Evolutionary conservation across 306 rosid species (phyloP), one percentile per base, ranked within the genome.

Genomic region (Leucaena leucocephala): DNA sequence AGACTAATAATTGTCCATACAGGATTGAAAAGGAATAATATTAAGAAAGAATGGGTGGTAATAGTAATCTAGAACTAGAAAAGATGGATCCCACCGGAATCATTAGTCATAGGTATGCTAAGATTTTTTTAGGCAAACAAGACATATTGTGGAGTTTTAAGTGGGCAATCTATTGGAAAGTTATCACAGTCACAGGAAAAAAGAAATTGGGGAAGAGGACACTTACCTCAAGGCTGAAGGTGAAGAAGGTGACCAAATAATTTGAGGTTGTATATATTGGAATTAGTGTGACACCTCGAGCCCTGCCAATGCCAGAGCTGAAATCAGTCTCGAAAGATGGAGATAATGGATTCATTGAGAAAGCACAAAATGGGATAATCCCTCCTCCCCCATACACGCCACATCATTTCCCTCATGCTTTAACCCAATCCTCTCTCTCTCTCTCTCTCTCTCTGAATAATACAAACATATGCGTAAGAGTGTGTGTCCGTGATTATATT

Each of bases 291-390:
- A 71, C 77, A 70, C 85, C 86, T 90, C 89, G 95, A 90, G 91
- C 89, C 90, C 84, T 84, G 79, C 50, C 78, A 76, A 46, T 82
- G 77, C 77, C 79, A 82, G 78, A 75, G 76, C 68, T 44, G 44
- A 88, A 81, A 92, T 89, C 91, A 80, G 82, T 83, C 87, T 87
- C 85, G 90, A 90, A 84, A 82, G 71, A 75, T 77, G 87, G 55
- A 76, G 81, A 79, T 68, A 70, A n/a, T 50, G 46, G 57, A 74
- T 27, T 27, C 27, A 27, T 65, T 39, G 79, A 75, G 76, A 80
- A 67, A 78, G 66, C 82, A 72, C 2, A 55, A 17, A 52, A 52
- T 17, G 58, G 58, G 22, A 52, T 17, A 52, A 17, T 16, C 27
- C 44, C 27, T 27, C 66, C 44, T 39, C 78, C 36, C 61, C 67